Base-by-base conservation (phyloP, 768 basidiomycete genomes). In the Chalciporus pseudorubinellus region DNA sequence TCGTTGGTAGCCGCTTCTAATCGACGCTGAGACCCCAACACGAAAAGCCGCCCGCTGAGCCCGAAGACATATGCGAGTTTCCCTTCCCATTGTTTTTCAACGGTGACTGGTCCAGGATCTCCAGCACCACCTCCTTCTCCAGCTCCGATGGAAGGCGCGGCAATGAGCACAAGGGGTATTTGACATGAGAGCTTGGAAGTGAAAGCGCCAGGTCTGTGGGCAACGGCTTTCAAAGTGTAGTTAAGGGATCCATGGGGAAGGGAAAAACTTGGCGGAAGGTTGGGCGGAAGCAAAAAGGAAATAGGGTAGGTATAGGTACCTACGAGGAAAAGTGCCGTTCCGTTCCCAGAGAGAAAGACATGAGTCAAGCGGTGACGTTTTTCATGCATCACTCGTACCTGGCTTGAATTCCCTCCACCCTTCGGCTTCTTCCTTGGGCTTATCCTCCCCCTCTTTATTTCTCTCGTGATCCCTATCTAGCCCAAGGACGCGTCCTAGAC, bases 281-380 rank as follows among this genome's bases (percentile, higher is more conserved):
- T 75, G 5, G 84, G 73, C 0, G 95, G 93, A 48, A 99, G 84
- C 10, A 87, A 72, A 66, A 98, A 94, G 6, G 92, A 92, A 59
- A 99, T 89, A 1, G 97, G 95, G 68, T 92, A 98, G 14, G 90
- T 93, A 66, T 98, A 98, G 6, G 85, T 89, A 29, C 95, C 95
- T 91, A 56, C 9, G 38, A 31, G 44, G 33, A 20, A n/a, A 49
- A 31, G 48, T 20, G 2, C n/a, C 16, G 48, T 29, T 47, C 8
- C 51, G 47, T 54, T 51, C 19, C 56, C 34, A 29, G 19, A 40
- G 3, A n/a, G 34, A 8, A 34, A 10, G 9, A 3, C 4, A 40
- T 4, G 24, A 47, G n/a, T 28, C 14, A 42, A 39, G 16, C 9
- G 1, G 19, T 16, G 39, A 18, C 13, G 46, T 29, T 10, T 3